Conservation (phyloP, 371 early-diverging fungal species). For the Mortierella polycephala region DNA sequence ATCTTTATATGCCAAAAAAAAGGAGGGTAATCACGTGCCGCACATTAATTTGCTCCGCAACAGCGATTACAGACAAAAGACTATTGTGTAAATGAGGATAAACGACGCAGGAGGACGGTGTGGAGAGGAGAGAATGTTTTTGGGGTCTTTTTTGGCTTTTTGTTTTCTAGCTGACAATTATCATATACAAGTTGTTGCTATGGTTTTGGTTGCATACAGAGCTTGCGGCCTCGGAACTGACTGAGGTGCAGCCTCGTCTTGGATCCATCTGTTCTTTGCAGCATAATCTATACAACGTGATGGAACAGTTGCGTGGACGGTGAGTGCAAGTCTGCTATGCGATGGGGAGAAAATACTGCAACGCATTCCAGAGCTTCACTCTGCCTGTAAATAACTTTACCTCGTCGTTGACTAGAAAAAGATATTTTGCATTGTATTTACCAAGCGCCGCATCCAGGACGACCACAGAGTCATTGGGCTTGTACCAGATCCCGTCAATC, state of each 20-base stretch:
- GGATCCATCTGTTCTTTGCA: conserved; percentile 47
- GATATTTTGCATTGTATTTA: conserved; percentile 49
- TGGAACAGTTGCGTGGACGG: too few relatives aligned
- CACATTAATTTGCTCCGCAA: neutral
- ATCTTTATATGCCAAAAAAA: neutral
- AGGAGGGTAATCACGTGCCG: neutral
- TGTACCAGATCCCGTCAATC: conserved; percentile 53
- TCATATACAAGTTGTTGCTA: conserved; percentile 4
- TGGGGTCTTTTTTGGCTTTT: too few relatives aligned
- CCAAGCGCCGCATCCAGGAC: conserved; percentile 49
- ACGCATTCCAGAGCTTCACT: neutral
- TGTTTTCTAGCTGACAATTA: too few relatives aligned
- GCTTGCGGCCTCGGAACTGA: conserved; percentile 35
- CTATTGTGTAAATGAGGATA: too few relatives aligned
- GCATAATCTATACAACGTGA: conserved; percentile 22
- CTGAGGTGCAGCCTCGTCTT: conserved; percentile 46
- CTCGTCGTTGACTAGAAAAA: conserved; percentile 36
- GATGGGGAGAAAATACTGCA: too few relatives aligned
- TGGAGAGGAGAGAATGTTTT: neutral
- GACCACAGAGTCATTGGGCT: conserved; percentile 40
- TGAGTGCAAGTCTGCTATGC: too few relatives aligned
- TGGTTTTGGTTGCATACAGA: conserved; percentile 50
- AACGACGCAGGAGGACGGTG: neutral
- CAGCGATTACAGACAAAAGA: neutral
- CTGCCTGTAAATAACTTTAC: conserved; percentile 7